Base-by-base conservation (phyloP, 2,329 filamentous ascomycete species). In the Arthrobotrys iridis region DNA sequence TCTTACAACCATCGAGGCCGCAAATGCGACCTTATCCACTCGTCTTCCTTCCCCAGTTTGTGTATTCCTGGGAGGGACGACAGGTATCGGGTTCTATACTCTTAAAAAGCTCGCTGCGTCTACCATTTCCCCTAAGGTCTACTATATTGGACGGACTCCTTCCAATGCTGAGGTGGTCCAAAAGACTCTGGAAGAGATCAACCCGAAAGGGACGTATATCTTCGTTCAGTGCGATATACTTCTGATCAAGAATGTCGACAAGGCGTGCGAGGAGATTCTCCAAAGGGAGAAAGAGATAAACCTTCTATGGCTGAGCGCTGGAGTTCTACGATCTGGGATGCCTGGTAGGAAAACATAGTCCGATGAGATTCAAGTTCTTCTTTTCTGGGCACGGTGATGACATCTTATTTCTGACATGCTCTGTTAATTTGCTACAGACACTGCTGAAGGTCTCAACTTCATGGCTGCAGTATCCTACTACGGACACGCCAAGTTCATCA, bases 401-500 rank as follows among this genome's bases (percentile, higher is more conserved):
- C 35, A 24, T 40, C 11, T n/a, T 4, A 40, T 11, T 24, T 8
- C 28, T 43, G 41, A 59, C 13, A 15, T 26, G 11, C 20, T 8
- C 10, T 13, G 18, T 20, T 59, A 15, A 58, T 22, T 4, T 24
- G 1, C 66, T 15, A 3, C 60, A 86, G 88, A 88, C 73, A 88
- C 87, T 0, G 59, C 81, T 0, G 88, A 91, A 80, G 87, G 86
- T 1, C 82, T 91, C 1, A 84, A 87, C 59, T 82, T 84, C 26
- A 83, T 85, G 30, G 83, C 84, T 22, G 83, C 85, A 5, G 82
- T 89, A 13, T 82, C 83, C 18, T 87, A 86, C 81, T 89, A 89
- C 81, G 83, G 85, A 3, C 88, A 88, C 18, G 84, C 86, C 76
- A 86, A 87, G 40, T 86, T 89, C 78, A 83, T 86, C 10, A 68